phyloP scores from a whole-genome alignment of 371 early-diverging fungal species.

The Mucor ambiguus region DNA sequence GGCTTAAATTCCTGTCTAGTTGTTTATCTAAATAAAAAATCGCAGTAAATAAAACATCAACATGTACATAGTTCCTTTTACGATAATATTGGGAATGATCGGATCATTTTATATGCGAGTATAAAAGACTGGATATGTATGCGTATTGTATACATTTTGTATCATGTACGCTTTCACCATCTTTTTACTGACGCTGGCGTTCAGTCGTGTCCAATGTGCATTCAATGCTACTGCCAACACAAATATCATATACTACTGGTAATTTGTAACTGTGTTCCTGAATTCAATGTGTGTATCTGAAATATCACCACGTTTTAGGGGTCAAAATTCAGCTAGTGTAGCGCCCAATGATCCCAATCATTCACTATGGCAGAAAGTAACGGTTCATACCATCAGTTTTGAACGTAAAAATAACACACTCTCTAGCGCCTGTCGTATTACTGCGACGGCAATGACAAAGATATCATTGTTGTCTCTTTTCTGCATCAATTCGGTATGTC shows the following conservation, averaged over 20 bases:
- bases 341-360: constrained; percentile 11
- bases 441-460: constrained; percentile 52
- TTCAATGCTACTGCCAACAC: constrained; percentile 24
- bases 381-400: not conserved
- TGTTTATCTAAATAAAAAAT: constrained; percentile 8
- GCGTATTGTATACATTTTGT: not conserved
- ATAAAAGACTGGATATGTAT: not conserved
- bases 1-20: constrained; percentile 19
- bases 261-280: not conserved
- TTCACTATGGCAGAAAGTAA: constrained; percentile 27
- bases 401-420: not conserved
- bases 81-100: constrained; percentile 8
- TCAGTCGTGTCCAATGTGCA: not conserved
- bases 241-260: constrained; percentile 30
- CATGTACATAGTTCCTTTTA: constrained; percentile 7
- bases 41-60: not conserved
- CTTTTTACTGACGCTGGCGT: not conserved
- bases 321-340: constrained; percentile 27
- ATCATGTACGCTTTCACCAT: not conserved
- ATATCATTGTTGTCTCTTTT: constrained; percentile 66
- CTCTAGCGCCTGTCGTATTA: constrained; percentile 52
- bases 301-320: constrained; percentile 13
- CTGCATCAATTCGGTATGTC: constrained; percentile 55
- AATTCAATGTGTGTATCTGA: not conserved
- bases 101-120: constrained; percentile 3